Evolutionary conservation across 805 yeast species (phyloP).

Genomic region (Jamesozyma rosinii): DNA sequence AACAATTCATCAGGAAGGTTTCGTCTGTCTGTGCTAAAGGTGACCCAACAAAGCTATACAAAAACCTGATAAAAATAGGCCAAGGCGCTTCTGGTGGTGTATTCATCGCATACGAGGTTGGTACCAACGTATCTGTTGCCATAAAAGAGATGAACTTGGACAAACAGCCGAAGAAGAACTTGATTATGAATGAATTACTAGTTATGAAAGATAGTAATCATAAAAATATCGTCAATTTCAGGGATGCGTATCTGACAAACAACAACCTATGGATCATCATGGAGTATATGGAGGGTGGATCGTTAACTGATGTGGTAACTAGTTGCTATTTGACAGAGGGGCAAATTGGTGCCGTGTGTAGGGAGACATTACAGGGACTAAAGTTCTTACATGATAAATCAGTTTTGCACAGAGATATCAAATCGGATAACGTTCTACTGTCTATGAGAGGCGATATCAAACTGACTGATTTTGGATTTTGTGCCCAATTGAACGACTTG

Average conservation of each 20-base stretch:
- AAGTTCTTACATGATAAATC: constrained; percentile 82
- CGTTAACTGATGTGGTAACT: constrained; percentile 87
- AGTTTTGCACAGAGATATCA: constrained; percentile 90
- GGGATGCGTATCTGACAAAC: constrained; percentile 67
- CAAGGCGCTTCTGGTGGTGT: constrained; percentile 98
- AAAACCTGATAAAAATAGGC: constrained; percentile 71
- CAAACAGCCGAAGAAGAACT: constrained; percentile 88
- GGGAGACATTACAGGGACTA: constrained; percentile 80
- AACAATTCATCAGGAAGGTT: constrained; percentile 53
- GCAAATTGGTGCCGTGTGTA: constrained; percentile 89
- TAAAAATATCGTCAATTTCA: constrained; percentile 83
- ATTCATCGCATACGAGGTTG: constrained; percentile 67
- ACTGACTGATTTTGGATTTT: constrained; percentile 90
- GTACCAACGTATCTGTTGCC: constrained; percentile 60
- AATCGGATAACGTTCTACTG: constrained; percentile 81
- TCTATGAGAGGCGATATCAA: constrained; percentile 80
- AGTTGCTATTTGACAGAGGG: constrained; percentile 80
- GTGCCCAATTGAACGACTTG: constrained; percentile 79
- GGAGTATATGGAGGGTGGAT: constrained; percentile 99
- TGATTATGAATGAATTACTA: constrained; percentile 84
- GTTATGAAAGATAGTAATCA: constrained; percentile 91
- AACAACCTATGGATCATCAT: constrained; percentile 90
- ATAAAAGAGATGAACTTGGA: constrained; percentile 92
- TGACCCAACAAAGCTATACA: constrained; percentile 67
- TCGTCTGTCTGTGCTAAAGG: constrained; percentile 71